phyloP scores from a whole-genome alignment of 148 eudicot species.

The Chenopodium suecicum region DNA sequence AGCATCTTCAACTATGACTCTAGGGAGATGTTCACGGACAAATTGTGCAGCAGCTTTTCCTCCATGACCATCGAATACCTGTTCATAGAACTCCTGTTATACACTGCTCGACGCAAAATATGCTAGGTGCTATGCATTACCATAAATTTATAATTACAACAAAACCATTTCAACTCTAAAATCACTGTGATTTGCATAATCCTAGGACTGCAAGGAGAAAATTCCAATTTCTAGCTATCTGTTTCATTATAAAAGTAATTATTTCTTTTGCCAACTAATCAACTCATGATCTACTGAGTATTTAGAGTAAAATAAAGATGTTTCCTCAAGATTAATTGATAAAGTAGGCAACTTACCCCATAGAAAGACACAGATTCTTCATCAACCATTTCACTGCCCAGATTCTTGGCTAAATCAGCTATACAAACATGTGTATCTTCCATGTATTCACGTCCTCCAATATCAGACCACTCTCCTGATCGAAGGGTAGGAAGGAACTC shows the following conservation, averaged over 20 bases:
- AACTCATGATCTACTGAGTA: background rate
- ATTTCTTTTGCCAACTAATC: background rate
- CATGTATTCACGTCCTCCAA: slow-evolving; percentile 79
- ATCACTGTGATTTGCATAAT: background rate
- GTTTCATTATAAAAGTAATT: background rate
- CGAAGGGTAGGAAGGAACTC: slow-evolving; percentile 65
- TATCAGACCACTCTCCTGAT: slow-evolving; percentile 93
- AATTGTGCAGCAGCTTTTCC: slow-evolving; percentile 89
- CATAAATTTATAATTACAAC: background rate
- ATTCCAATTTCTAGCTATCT: background rate
- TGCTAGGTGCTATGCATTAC: background rate
- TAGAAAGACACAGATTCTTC: slow-evolving; percentile 83
- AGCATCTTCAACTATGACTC: slow-evolving; percentile 85
- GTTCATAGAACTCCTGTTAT: slow-evolving; percentile 14
- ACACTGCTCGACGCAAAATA: background rate
- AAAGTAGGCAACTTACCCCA: slow-evolving; percentile 62
- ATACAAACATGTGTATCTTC: slow-evolving; percentile 93
- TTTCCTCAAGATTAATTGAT: slow-evolving; percentile 1
- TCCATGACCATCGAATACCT: slow-evolving; percentile 99
- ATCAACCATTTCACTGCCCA: slow-evolving; percentile 37
- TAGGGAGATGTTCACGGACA: slow-evolving; percentile 89
- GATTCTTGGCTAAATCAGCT: slow-evolving; percentile 65
- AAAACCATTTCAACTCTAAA: background rate
- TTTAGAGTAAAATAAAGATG: background rate
- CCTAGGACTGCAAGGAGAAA: background rate